These are phyloP conservation scores for Sugiyamaella lignohabitans DNA, from an alignment of 805 yeast species.

Conservation along the genomic window DNA sequence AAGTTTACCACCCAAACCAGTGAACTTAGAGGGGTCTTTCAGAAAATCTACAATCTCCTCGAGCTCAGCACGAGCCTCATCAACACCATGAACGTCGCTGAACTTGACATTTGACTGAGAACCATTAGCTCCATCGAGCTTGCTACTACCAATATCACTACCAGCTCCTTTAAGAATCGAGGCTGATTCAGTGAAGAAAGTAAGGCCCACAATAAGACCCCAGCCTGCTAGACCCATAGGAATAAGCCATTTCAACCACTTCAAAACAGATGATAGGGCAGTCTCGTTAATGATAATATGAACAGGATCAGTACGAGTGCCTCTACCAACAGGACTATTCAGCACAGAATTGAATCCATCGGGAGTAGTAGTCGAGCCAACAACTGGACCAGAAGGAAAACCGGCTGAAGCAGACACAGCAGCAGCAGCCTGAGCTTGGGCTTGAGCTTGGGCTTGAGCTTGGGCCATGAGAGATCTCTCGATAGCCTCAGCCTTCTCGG, in stretches of 20 bases:
- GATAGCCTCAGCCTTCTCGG: slow-evolving; percentile 67
- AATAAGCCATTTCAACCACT: slow-evolving; percentile 84
- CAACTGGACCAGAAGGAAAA: slow-evolving; percentile 1
- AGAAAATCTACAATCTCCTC: slow-evolving; percentile 97
- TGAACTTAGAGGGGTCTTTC: slow-evolving; percentile 92
- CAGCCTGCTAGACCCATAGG: slow-evolving; percentile 76
- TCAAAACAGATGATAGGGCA: slow-evolving; percentile 65
- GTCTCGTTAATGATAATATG: slow-evolving; percentile 92
- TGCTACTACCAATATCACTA: slow-evolving; percentile 40
- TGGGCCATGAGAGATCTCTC: slow-evolving; percentile 41
- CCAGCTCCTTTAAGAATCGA: slow-evolving; percentile 59
- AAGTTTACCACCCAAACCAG: slow-evolving; percentile 93
- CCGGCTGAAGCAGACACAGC: neutral
- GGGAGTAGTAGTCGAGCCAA: neutral
- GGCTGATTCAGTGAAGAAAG: slow-evolving; percentile 74
- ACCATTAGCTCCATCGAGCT: slow-evolving; percentile 73
- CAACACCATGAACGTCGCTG: slow-evolving; percentile 93
- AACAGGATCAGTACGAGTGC: slow-evolving; percentile 60
- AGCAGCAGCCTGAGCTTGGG: slow-evolving; percentile 1
- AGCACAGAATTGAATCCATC: slow-evolving; percentile 1
- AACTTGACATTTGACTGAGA: slow-evolving; percentile 83
- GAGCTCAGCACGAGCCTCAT: slow-evolving; percentile 94
- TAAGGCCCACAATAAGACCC: slow-evolving; percentile 72
- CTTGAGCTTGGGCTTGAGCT: slow-evolving; percentile 17
- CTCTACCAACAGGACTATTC: slow-evolving; percentile 14